phyloP scores from a whole-genome alignment of 139 green algal species.

The Chlamydomonas eustigma region DNA sequence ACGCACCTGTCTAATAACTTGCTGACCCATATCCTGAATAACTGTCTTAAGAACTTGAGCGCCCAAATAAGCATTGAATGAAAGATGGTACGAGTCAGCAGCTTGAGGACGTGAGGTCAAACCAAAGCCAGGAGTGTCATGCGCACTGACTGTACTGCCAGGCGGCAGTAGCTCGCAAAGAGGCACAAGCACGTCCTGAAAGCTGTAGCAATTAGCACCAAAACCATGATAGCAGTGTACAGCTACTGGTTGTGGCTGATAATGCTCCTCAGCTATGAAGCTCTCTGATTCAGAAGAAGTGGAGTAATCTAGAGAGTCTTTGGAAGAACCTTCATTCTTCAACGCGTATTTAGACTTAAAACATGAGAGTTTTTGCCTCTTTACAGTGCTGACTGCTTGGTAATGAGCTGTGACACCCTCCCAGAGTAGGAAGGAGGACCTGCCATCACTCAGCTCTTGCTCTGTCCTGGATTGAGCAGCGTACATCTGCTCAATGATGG shows the following conservation, averaged over 20 bases:
- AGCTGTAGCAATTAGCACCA: conserved; percentile 71
- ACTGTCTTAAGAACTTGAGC: background rate
- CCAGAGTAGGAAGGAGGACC: background rate
- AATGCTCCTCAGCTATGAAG: background rate
- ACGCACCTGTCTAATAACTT: too few species aligned
- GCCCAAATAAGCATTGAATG: background rate
- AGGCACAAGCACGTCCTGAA: conserved; percentile 46
- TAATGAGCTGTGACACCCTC: background rate
- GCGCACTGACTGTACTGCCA: background rate
- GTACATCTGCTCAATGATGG: background rate
- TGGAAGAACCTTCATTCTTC: background rate
- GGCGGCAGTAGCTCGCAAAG: conserved; percentile 26
- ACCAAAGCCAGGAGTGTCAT: background rate
- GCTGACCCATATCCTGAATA: too few species aligned
- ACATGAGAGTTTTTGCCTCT: background rate
- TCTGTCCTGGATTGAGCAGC: background rate
- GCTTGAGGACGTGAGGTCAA: background rate
- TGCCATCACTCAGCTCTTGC: background rate
- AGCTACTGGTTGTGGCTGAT: conserved; percentile 1
- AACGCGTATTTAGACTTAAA: background rate
- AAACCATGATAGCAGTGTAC: conserved; percentile 86
- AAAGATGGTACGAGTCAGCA: background rate
- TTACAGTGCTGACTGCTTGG: too few species aligned
- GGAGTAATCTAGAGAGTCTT: background rate
- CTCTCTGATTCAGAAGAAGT: too few species aligned